Base-by-base conservation (phyloP, 2,329 filamentous ascomycete genomes). In the Aureobasidium sp. region DNA sequence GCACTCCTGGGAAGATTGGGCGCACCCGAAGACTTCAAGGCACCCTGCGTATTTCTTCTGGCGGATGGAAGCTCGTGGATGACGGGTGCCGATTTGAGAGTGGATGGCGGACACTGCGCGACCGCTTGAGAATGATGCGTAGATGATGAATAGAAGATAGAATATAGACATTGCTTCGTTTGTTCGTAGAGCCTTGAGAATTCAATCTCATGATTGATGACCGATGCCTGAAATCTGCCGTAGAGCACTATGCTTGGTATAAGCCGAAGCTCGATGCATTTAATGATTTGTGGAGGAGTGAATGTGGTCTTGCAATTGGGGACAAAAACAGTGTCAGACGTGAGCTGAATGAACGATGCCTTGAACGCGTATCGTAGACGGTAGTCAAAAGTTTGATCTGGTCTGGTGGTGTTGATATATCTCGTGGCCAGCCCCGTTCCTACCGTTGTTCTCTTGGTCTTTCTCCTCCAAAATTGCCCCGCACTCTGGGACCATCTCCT, bases 1-100 rank as follows among this genome's bases (percentile, higher is more conserved):
- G 79, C 79, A 16, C 68, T 85, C 68, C 73, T 85, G 30, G 80
- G 80, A 9, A 75, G 81, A 30, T 67, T 85, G 48, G 82, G 82
- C 6, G 75, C 74, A 9, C 80, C 82, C 0, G 81, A 84, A 65
- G 82, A 85, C 64, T 84, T 84, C 68, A 79, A 83, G 63, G 82
- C 87, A 5, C 85, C 87, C 1, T 86, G 85, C 2, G 81, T 87
- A 10, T 89, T 88, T 70, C 76, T 88, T 66, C 75, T 88, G 27
- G 86, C 83, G 66, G 83, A 87, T 67, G 85, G 85, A 2, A 87
- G 84, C 71, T 82, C 82, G 62, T 89, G 86, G 69, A 88, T 89
- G 85, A 89, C 86, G 0, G 86, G 84, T 1, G 81, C 82, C 37
- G 86, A 89, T 66, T 70, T 91, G 69, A 76, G 86, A 36, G 86